phyloP scores from a whole-genome alignment of 768 basidiomycete genomes.

The Lentinula guzmanii region DNA sequence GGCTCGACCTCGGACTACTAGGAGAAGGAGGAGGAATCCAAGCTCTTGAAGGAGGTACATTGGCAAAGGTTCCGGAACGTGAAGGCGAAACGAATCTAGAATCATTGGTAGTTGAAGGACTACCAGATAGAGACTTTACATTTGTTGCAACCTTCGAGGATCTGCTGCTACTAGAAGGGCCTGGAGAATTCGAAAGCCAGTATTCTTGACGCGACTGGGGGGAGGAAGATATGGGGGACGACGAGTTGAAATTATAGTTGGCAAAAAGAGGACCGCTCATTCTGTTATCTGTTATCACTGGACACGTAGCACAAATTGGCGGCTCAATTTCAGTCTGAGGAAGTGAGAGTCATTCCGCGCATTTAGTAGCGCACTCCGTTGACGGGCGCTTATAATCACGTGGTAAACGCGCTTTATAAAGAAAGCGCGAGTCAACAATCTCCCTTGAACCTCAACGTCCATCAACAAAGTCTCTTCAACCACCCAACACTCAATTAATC shows the following conservation, averaged over 20 bases:
- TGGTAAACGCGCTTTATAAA: background rate
- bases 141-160: background rate
- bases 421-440: background rate
- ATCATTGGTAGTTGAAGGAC: background rate
- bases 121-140: background rate
- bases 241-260: background rate
- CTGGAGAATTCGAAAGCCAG: background rate
- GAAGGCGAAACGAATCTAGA: background rate
- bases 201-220: background rate
- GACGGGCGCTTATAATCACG: background rate
- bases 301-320: too few species aligned
- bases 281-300: background rate
- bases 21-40: slow-evolving; percentile 1
- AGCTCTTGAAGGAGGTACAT: background rate
- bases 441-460: background rate
- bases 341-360: too few species aligned
- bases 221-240: background rate
- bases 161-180: background rate
- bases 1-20: background rate
- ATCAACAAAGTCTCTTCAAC: background rate
- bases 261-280: background rate
- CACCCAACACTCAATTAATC: slow-evolving; percentile 3
- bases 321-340: background rate
- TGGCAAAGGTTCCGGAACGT: background rate
- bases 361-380: background rate